These are phyloP conservation scores for Micractinium conductrix DNA, from an alignment of 139 green algal genomes.

Conservation along the genomic window DNA sequence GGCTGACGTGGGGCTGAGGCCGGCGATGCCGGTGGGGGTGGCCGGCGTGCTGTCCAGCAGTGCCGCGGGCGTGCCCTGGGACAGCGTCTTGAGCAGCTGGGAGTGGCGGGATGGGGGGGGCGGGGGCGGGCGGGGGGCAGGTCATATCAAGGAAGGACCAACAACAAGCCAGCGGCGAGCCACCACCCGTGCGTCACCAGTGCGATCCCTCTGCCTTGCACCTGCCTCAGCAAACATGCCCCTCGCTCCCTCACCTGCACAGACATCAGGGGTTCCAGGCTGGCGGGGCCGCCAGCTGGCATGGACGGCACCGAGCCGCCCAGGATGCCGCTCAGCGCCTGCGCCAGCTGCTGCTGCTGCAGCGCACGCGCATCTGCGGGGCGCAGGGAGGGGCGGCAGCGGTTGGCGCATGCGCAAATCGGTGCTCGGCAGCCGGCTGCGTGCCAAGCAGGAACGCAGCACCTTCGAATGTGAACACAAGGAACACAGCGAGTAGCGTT, in stretches of 20 bases:
- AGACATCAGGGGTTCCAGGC: slow-evolving; percentile 12
- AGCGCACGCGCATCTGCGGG: slow-evolving; percentile 22
- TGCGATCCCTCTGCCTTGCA: no score
- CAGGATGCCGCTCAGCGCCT: slow-evolving; percentile 27
- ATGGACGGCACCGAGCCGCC: background rate
- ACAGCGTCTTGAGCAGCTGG: slow-evolving; percentile 16
- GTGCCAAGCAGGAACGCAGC: no score
- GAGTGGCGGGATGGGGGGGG: no score
- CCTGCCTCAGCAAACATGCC: background rate
- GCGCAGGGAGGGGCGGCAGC: background rate
- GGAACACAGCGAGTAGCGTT: no score
- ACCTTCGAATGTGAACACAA: no score
- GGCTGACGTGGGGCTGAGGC: background rate
- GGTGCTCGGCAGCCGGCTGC: background rate
- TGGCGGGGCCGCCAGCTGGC: background rate
- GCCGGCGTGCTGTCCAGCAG: background rate
- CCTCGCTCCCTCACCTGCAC: background rate
- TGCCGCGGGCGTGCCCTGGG: background rate
- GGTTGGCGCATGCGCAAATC: background rate
- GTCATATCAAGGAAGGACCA: no score
- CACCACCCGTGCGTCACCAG: no score
- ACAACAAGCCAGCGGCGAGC: background rate
- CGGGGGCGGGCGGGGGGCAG: no score
- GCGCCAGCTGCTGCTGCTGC: slow-evolving; percentile 39
- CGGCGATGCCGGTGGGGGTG: slow-evolving; percentile 8